Base-by-base conservation (phyloP, 2,329 filamentous ascomycete genomes). In the Metarhizium guizhouense region DNA sequence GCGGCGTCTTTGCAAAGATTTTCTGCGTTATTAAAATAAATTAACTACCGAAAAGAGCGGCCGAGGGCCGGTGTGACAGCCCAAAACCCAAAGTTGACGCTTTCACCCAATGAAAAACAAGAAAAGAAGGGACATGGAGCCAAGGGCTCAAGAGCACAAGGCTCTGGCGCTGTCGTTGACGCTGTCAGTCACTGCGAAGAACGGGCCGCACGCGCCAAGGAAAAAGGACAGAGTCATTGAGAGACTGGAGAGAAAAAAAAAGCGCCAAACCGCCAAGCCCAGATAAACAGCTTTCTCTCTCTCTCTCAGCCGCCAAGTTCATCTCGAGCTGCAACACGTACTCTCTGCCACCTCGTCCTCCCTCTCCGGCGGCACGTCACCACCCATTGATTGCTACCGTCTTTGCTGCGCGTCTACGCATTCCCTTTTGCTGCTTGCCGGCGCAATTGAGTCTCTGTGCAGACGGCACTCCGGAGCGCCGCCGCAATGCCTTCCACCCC, bases 401-500 rank as follows among this genome's bases (percentile, higher is more conserved):
- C n/a, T 11, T 45, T 11, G 42, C 34, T 25, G 40, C n/a, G 14
- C 38, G 18, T 8, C 29, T 52, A 29, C 14, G 4, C 43, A 47
- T 25, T 47, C 18, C 13, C n/a, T 4, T 47, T 47, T 14, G n/a
- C 38, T 56, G 25, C 51, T 53, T 13, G 25, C n/a, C 5, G 13
- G 45, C 45, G 8, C 51, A 20, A 47, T 36, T 30, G 29, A 34
- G 20, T 6, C 36, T 47, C 38, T 38, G n/a, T 50, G 18, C 38
- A 53, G 52, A 32, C 47, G 64, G 63, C 67, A 64, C 10, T 32
- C 53, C 36, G 45, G 51, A 48, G 51, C 51, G 45, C 32, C 47
- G 56, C 56, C 62, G 61, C 62, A 63, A 78, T 78, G 76, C 74
- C 75, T 68, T 75, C 75, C 59, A 71, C 74, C 59, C 65, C 73